Percentiles rank a stretch among this genome's conserved stretches.
phyloP scores from a whole-genome alignment of 805 yeast species.

The Yamadazyma akitaensis region DNA sequence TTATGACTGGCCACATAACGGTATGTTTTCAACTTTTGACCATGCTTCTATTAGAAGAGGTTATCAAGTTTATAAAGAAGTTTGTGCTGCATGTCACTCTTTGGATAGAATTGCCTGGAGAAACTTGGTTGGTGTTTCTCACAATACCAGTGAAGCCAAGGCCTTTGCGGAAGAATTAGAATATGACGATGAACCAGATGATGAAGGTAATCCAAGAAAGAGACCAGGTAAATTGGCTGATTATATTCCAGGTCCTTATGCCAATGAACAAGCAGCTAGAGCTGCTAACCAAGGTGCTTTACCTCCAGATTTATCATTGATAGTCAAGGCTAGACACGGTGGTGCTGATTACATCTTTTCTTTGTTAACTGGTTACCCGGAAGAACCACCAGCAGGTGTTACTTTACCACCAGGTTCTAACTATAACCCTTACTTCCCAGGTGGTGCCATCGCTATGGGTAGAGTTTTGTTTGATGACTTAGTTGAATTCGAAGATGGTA shows the following conservation, averaged over 20 bases:
- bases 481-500: constrained; percentile 98
- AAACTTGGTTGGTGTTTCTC: constrained; percentile 94
- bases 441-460: constrained; percentile 99
- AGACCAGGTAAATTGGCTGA: constrained; percentile 98
- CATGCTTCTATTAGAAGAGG: constrained; percentile 98
- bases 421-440: constrained; percentile 99
- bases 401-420: constrained; percentile 88
- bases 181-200: constrained; percentile 95
- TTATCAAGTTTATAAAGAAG: constrained; percentile 97
- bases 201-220: constrained; percentile 95
- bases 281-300: constrained; percentile 99
- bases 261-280: constrained; percentile 98
- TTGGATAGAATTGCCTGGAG: constrained; percentile 98
- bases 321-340: constrained; percentile 99
- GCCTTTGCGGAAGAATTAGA: constrained; percentile 95
- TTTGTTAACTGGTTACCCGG: constrained; percentile 97
- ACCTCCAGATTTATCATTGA: constrained; percentile 96
- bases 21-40: constrained; percentile 87
- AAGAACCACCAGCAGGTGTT: constrained; percentile 98
- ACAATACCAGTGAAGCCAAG: constrained; percentile 84
- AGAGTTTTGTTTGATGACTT: constrained; percentile 96
- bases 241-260: constrained; percentile 90
- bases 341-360: constrained; percentile 94
- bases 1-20: constrained; percentile 90
- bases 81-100: constrained; percentile 98